These are phyloP conservation scores for Dryadomyces sulphureus DNA, from an alignment of 2,329 filamentous ascomycete species.

Conservation along the genomic window DNA sequence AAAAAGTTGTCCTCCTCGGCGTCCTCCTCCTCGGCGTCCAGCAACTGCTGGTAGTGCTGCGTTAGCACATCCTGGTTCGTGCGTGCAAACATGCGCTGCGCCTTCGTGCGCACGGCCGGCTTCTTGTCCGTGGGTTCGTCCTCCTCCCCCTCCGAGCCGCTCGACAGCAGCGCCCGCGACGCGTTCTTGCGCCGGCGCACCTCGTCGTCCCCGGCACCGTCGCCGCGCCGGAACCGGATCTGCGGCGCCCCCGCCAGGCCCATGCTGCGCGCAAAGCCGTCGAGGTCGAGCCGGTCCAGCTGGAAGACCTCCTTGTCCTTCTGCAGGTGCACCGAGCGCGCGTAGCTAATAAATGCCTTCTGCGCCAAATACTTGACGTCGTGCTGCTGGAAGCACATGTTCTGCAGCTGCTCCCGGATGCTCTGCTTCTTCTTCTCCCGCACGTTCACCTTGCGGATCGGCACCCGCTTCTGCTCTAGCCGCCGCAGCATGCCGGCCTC, in stretches of 20 bases:
- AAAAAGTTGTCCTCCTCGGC: slow-evolving; percentile 53
- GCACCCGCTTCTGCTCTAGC: slow-evolving; percentile 78
- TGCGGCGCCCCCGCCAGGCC: slow-evolving; percentile 83
- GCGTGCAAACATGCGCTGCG: slow-evolving; percentile 95
- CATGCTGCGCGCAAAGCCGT: slow-evolving; percentile 71
- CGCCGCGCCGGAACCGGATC: slow-evolving; percentile 81
- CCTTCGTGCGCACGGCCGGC: slow-evolving; percentile 73
- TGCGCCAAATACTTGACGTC: slow-evolving; percentile 91
- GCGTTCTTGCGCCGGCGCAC: slow-evolving; percentile 80
- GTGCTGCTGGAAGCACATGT: slow-evolving; percentile 89
- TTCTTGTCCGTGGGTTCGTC: slow-evolving; percentile 37
- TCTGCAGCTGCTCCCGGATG: slow-evolving; percentile 74
- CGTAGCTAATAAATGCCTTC: slow-evolving; percentile 89
- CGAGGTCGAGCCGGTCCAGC: slow-evolving; percentile 66
- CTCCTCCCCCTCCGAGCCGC: slow-evolving; percentile 36
- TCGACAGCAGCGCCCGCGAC: slow-evolving; percentile 51
- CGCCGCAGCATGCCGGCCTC: slow-evolving; percentile 81
- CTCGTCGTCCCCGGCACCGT: slow-evolving; percentile 38
- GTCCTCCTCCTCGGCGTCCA: slow-evolving; percentile 44
- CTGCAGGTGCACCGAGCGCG: slow-evolving; percentile 71
- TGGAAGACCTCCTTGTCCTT: slow-evolving; percentile 88
- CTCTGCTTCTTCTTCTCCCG: slow-evolving; percentile 78
- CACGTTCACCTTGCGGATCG: slow-evolving; percentile 73
- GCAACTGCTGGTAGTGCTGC: slow-evolving; percentile 82
- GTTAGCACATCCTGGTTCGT: slow-evolving; percentile 92